phyloP scores from a whole-genome alignment of 1,139 yeast genomes.

The Pichia sp. region DNA sequence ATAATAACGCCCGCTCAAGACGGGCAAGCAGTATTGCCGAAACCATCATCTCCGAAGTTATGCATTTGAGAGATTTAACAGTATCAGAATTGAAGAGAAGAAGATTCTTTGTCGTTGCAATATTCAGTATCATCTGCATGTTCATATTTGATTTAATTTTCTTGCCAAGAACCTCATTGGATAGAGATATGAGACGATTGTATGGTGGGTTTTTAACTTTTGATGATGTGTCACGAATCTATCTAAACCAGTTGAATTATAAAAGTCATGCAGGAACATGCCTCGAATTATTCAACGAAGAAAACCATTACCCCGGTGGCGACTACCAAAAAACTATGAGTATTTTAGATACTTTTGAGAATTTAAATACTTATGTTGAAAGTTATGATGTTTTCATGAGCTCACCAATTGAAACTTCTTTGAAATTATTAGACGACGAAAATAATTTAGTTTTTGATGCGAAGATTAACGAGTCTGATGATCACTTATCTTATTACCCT shows the following conservation, averaged over 20 bases:
- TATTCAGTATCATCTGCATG: conserved; percentile 45
- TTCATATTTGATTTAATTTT: conserved; percentile 67
- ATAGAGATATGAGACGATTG: conserved; percentile 77
- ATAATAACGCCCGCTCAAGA: not conserved
- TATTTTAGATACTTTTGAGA: conserved; percentile 15
- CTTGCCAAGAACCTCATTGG: conserved; percentile 81
- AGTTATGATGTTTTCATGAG: conserved; percentile 57
- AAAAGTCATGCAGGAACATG: conserved; percentile 35
- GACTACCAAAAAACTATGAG: conserved; percentile 37
- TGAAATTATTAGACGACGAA: conserved; percentile 40
- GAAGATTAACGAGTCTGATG: conserved; percentile 50
- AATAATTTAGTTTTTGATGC: conserved; percentile 33
- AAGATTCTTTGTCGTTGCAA: conserved; percentile 37
- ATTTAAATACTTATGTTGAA: conserved; percentile 45
- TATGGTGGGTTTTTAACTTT: conserved; percentile 64
- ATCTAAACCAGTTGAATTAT: conserved; percentile 36
- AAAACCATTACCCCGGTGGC: conserved; percentile 43
- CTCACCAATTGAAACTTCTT: conserved; percentile 47
- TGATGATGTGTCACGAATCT: conserved; percentile 60
- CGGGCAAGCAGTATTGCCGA: conserved; percentile 21
- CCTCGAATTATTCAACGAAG: conserved; percentile 36
- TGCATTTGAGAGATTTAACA: conserved; percentile 27
- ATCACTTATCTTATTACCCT: conserved; percentile 37
- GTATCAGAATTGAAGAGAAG: conserved; percentile 29
- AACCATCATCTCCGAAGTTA: conserved; percentile 28